Evolutionary conservation across 2,329 filamentous ascomycete species (phyloP), one percentile per base, ranked within the genome.

Genomic region (Penicillium paneum): DNA sequence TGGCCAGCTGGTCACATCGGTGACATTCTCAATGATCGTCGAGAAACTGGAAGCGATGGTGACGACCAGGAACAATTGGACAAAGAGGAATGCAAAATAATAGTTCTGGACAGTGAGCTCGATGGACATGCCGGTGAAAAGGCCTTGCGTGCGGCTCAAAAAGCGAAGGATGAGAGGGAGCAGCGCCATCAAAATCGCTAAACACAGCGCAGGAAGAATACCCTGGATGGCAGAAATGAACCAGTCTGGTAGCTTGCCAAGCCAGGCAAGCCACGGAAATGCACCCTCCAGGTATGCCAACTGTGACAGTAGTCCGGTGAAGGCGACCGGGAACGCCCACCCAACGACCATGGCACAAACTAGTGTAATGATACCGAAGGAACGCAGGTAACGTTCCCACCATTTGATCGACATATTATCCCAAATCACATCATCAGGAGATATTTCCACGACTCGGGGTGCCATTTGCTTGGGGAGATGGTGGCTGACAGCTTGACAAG

Each of bases 321-420:
- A 93, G 2, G 89, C 88, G 38, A 97, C 91, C 0, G 93, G 92
- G 64, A 96, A 84, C 41, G 91, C 89, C 90, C 92, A 99, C 19
- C 94, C 81, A 60, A 97, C 79, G 46, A 96, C 83, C 81, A 97
- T 91, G 6, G 80, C 89, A 34, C 80, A 71, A 8, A 96, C 86
- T 24, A 88, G 64, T 8, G 77, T 73, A 29, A 90, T 75, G 11
- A 93, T 87, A 8, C 87, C 70, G 34, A 78, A 81, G 2, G 85
- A 86, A 28, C 91, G 84, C 29, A 91, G 67, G 80, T 93, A 96
- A 53, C 87, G 83, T 59, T 93, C 87, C 91, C 92, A 97, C 93
- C 94, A 97, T 51, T 83, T 85, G 64, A 97, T 88, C 0, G 91
- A 92, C 87, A 99, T 93, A 68, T 99, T 99, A 61, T 95, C 90